phyloP scores from a whole-genome alignment of 257 asterid genomes.

The Nicotiana knightiana region DNA sequence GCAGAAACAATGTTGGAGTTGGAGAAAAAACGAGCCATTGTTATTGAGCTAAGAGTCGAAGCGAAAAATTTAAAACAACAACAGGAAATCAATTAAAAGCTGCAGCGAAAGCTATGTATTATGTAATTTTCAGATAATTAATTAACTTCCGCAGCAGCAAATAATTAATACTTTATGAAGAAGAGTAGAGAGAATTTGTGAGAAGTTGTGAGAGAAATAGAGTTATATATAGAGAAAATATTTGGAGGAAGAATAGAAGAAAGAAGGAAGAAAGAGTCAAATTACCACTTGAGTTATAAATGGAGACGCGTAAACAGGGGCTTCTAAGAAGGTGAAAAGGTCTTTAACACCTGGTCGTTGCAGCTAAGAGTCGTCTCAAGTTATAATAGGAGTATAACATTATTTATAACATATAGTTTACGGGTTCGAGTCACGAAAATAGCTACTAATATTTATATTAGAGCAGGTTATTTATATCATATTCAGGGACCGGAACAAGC shows the following conservation, averaged over 20 bases:
- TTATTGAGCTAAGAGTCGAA: not conserved
- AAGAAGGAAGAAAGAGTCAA: not conserved
- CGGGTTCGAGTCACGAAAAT: fast-evolving
- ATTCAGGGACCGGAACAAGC: fast-evolving
- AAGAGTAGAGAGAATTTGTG: not conserved
- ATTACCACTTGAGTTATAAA: not conserved
- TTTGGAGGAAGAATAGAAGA: not conserved
- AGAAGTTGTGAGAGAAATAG: not conserved
- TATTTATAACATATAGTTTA: too few species aligned
- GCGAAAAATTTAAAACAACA: not conserved
- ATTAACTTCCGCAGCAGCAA: slow-evolving; percentile 18
- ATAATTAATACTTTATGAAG: not conserved
- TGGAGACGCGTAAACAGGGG: slow-evolving; percentile 6
- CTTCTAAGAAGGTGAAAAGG: not conserved
- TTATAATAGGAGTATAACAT: too few species aligned
- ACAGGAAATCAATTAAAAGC: not conserved
- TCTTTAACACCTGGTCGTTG: slow-evolving; percentile 9
- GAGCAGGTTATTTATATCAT: too few species aligned
- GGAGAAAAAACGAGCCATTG: slow-evolving; percentile 32
- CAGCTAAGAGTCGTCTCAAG: not conserved
- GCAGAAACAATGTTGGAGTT: slow-evolving; percentile 26
- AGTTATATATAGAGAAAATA: not conserved
- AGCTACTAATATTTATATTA: too few species aligned
- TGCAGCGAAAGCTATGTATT: not conserved
- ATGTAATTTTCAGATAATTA: not conserved